Conservation (phyloP, 495 filamentous ascomycete species). For the Penicillium desertorum region DNA sequence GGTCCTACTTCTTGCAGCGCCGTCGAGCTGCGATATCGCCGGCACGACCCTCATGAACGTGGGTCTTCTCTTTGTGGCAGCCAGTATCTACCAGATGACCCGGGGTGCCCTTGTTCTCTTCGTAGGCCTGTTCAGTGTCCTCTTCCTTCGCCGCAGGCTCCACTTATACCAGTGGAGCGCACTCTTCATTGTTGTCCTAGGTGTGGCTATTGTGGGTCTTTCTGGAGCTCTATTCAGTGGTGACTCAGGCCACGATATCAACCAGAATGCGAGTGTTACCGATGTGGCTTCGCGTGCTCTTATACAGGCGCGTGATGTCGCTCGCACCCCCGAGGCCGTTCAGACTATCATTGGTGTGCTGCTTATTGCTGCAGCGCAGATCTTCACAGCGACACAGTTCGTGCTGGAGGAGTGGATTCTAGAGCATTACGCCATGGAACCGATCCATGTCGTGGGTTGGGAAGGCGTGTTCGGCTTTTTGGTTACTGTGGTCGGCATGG, state of each 20-base stretch:
- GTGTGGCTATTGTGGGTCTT: conserved; percentile 86
- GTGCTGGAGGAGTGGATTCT: conserved; percentile 94
- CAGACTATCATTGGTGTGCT: conserved; percentile 77
- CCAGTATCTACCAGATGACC: conserved; percentile 98
- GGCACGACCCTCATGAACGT: conserved; percentile 98
- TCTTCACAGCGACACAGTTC: conserved; percentile 95
- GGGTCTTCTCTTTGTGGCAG: conserved; percentile 87
- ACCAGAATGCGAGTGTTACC: conserved; percentile 30
- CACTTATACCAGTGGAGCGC: conserved; percentile 86
- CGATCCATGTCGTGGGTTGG: conserved; percentile 91
- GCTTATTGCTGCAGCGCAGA: conserved; percentile 88
- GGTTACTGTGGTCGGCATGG: conserved; percentile 78
- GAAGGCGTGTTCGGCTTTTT: conserved; percentile 89
- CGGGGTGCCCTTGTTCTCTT: conserved; percentile 91
- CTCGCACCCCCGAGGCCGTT: conserved; percentile 58
- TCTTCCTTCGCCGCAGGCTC: conserved; percentile 79
- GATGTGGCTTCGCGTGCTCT: conserved; percentile 29
- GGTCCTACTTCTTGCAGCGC: conserved; percentile 76
- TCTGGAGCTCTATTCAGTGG: conserved; percentile 78
- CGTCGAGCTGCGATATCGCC: conserved; percentile 89
- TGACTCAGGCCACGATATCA: conserved; percentile 48
- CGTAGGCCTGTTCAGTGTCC: conserved; percentile 89
- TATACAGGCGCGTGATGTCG: conserved; percentile 29
- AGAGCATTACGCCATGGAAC: conserved; percentile 84
- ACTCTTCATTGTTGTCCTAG: conserved; percentile 79